A percentile compares a stretch with the other conserved stretches of the same genome.
Evolutionary conservation across 306 rosid species (phyloP).

Genomic region (Malus sylvestris): DNA sequence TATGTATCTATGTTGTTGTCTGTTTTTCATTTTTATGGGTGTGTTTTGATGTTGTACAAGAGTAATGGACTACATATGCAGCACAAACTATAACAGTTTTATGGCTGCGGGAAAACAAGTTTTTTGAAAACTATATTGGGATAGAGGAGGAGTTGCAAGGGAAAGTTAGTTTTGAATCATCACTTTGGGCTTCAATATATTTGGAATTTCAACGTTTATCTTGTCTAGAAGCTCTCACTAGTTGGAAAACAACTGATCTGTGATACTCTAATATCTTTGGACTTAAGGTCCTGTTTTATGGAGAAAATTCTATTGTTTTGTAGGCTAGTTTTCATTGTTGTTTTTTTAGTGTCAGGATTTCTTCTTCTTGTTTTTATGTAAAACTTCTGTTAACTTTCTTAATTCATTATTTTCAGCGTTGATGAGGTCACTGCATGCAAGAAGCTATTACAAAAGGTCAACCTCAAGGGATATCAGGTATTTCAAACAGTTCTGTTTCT

Average conservation of each 20-base stretch:
- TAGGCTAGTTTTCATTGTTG: background rate
- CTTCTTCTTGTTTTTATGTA: background rate
- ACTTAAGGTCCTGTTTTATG: background rate
- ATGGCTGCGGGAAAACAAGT: background rate
- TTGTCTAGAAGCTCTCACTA: background rate
- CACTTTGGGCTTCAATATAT: background rate
- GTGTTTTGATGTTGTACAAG: background rate
- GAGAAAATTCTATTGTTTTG: background rate
- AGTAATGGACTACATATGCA: background rate
- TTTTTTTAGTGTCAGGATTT: background rate
- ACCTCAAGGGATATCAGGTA: conserved; percentile 85
- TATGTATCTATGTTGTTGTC: background rate
- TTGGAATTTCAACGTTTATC: background rate
- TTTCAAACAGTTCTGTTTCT: background rate
- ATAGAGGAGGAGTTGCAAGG: background rate
- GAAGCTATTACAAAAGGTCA: conserved; percentile 55
- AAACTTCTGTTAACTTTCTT: background rate
- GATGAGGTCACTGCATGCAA: conserved; percentile 69
- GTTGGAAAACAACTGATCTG: background rate
- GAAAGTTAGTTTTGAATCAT: background rate
- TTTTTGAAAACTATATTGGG: too few species aligned
- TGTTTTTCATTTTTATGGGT: background rate
- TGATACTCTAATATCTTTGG: background rate
- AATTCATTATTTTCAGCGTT: conserved; percentile 35
- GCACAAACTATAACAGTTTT: background rate